Conservation (phyloP, 2,329 filamentous ascomycete species). For the Cladophialophora exuberans region DNA sequence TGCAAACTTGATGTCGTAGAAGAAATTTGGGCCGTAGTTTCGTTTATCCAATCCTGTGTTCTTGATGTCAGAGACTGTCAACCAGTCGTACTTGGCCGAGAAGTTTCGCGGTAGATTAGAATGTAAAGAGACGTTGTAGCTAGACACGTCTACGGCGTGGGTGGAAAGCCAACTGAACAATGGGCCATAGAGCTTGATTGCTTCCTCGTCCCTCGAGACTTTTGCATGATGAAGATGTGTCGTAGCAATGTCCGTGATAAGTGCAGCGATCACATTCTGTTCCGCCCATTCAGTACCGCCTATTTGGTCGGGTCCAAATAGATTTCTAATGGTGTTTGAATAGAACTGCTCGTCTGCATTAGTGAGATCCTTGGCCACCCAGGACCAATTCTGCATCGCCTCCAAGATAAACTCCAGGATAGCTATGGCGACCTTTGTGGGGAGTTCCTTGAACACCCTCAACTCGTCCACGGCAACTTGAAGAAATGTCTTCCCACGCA, state of each 20-base stretch:
- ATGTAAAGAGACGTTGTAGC: conserved; percentile 87
- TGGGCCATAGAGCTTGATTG: conserved; percentile 72
- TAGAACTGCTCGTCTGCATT: conserved; percentile 76
- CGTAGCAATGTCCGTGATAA: conserved; percentile 83
- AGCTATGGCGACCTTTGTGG: conserved; percentile 68
- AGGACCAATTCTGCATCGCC: conserved; percentile 93
- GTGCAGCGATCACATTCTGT: conserved; percentile 74
- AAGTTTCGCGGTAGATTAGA: conserved; percentile 85
- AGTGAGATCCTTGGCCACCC: conserved; percentile 81
- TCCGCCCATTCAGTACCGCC: conserved; percentile 51
- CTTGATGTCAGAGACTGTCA: conserved; percentile 78
- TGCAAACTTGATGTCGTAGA: conserved; percentile 79
- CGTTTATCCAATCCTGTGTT: conserved; percentile 68
- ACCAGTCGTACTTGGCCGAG: conserved; percentile 72
- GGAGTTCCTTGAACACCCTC: conserved; percentile 64
- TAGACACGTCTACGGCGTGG: conserved; percentile 75
- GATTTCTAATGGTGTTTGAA: too few relatives aligned
- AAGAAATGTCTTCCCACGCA: conserved; percentile 69
- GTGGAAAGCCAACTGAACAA: conserved; percentile 79
- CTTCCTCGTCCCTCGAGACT: conserved; percentile 69
- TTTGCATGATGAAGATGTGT: conserved; percentile 88
- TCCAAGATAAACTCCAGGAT: conserved; percentile 85
- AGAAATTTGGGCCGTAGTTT: conserved; percentile 75
- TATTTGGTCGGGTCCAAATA: conserved; percentile 60
- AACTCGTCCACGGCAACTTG: conserved; percentile 73